Percentiles rank a stretch among this genome's conserved stretches.
Evolutionary conservation across 441 rosid species (phyloP).

Genomic region (Raphanus hybrid): DNA sequence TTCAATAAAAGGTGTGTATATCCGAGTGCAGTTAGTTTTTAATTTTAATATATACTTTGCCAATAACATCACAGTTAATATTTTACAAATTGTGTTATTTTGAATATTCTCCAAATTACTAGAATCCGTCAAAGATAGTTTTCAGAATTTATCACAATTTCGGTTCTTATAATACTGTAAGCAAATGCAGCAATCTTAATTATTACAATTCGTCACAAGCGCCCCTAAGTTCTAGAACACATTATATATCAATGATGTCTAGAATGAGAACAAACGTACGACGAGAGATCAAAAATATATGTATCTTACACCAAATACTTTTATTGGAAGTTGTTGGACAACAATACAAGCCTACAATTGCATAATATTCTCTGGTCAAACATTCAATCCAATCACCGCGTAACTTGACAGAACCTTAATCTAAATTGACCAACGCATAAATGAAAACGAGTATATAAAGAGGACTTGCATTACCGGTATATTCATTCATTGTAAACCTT

Average conservation of each 20-base stretch:
- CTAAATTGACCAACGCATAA: constrained; percentile 29
- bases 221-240: constrained; percentile 28
- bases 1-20: neutral
- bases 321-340: constrained; percentile 30
- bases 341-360: constrained; percentile 38
- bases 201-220: neutral
- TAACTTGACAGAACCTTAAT: constrained; percentile 30
- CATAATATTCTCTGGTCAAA: constrained; percentile 40
- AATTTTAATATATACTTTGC: neutral
- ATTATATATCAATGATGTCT: neutral
- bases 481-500: constrained; percentile 9
- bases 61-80: neutral
- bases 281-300: constrained; percentile 21
- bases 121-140: neutral
- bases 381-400: constrained; percentile 31
- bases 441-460: constrained; percentile 25
- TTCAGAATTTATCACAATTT: neutral
- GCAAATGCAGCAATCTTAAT: neutral
- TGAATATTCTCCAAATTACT: neutral
- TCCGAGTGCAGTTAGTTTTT: neutral
- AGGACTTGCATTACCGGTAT: constrained; percentile 18
- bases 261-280: constrained; percentile 11
- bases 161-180: neutral
- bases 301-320: neutral
- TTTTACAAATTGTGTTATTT: neutral